Conservation (phyloP, 2,329 filamentous ascomycete genomes). For the Rachicladosporium sp. region DNA sequence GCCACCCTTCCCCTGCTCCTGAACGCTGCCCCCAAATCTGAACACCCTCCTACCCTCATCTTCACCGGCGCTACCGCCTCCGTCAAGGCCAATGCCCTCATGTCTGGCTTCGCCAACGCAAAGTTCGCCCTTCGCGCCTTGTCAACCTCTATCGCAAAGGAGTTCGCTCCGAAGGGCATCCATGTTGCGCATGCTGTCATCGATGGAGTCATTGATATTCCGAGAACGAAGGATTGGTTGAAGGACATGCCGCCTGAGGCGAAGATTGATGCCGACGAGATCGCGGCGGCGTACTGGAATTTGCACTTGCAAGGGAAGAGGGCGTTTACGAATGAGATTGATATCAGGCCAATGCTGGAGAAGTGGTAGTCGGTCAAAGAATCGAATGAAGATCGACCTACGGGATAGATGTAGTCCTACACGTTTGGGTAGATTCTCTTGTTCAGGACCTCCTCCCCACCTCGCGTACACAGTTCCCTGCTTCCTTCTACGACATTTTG, state of each 20-base stretch:
- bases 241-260: conserved; percentile 45
- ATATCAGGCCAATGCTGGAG: conserved; percentile 68
- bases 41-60: conserved; percentile 64
- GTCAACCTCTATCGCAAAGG: conserved; percentile 61
- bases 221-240: conserved; percentile 50
- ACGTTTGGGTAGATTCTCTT: no score
- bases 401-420: no score
- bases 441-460: no score
- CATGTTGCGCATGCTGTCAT: conserved; percentile 75
- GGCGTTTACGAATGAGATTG: conserved; percentile 70
- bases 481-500: no score
- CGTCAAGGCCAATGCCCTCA: conserved; percentile 56
- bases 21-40: conserved; percentile 40
- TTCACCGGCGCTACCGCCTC: conserved; percentile 81
- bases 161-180: conserved; percentile 74
- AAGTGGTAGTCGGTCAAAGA: conserved; percentile 48
- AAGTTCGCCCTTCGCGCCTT: conserved; percentile 71
- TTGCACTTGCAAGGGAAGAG: conserved; percentile 70
- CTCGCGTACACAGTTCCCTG: no score
- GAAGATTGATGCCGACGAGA: conserved; percentile 69
- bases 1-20: conserved; percentile 58
- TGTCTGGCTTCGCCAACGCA: conserved; percentile 60
- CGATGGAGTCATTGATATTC: conserved; percentile 76
- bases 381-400: no score
- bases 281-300: conserved; percentile 78